phyloP scores from a whole-genome alignment of 495 filamentous ascomycete genomes.

The Penicillium mononematosum region DNA sequence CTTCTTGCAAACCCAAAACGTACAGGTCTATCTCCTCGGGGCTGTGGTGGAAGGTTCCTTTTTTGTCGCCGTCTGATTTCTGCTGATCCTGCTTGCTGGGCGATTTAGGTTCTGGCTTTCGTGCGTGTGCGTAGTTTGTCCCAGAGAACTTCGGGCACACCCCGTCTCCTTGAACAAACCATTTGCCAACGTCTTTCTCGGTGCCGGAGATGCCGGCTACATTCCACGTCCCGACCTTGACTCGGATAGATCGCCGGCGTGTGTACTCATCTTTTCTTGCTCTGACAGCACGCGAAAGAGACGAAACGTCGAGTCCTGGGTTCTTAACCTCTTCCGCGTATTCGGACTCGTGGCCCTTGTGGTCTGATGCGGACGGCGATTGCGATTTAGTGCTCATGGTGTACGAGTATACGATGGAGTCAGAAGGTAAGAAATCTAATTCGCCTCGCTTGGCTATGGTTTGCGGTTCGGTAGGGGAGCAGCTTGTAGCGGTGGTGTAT shows the following conservation, averaged over 20 bases:
- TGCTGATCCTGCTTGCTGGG: conserved; percentile 1
- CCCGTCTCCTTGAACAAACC: conserved; percentile 79
- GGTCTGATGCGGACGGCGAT: conserved; percentile 17
- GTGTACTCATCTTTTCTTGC: conserved; percentile 77
- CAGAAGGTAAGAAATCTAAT: background rate
- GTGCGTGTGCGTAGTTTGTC: conserved; percentile 42
- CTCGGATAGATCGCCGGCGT: conserved; percentile 61
- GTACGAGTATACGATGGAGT: background rate
- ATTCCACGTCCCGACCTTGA: conserved; percentile 95
- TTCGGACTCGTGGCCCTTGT: conserved; percentile 23
- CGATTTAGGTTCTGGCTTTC: conserved; percentile 15
- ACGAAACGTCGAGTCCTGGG: conserved; percentile 34
- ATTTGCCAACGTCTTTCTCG: conserved; percentile 79
- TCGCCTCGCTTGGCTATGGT: conserved; percentile 6
- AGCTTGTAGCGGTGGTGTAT: conserved; percentile 11
- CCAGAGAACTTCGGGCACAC: conserved; percentile 59
- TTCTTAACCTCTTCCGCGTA: conserved; percentile 23
- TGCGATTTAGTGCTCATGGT: conserved; percentile 18
- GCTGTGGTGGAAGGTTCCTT: conserved; percentile 18
- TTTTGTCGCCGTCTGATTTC: conserved; percentile 9
- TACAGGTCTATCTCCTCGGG: conserved; percentile 78
- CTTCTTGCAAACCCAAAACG: conserved; percentile 85
- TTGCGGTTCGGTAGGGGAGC: background rate
- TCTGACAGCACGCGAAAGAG: conserved; percentile 61
- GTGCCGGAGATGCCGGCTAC: conserved; percentile 79